Conservation (phyloP, 2,329 filamentous ascomycete species). For the Xylariales sp. region DNA sequence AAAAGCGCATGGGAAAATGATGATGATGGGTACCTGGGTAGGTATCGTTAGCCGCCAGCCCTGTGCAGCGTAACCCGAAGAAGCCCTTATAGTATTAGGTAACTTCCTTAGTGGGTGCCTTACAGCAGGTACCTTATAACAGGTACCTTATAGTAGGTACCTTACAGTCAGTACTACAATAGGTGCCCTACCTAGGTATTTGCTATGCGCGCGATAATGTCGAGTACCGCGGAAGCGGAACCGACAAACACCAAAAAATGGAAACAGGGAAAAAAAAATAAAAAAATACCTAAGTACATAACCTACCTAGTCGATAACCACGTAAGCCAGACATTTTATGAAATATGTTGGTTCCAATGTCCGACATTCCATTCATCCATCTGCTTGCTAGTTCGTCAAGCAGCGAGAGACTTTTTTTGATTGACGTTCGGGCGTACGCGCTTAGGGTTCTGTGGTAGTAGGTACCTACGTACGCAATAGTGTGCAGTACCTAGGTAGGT, state of each 20-base stretch:
- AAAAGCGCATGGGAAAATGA: not conserved
- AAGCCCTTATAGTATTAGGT: too few species aligned
- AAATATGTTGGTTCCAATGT: not conserved
- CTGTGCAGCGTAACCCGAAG: constrained; percentile 40
- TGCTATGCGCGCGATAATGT: constrained; percentile 40
- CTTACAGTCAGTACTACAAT: constrained; percentile 13
- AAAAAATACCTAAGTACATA: too few species aligned
- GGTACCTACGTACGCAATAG: too few species aligned
- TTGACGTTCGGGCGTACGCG: not conserved
- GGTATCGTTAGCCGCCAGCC: constrained; percentile 53
- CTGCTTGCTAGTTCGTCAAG: constrained; percentile 2
- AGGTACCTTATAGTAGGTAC: too few species aligned
- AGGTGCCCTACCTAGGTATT: constrained; percentile 4
- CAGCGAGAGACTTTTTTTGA: not conserved
- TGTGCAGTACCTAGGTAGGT: too few species aligned
- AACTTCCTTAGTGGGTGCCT: too few species aligned
- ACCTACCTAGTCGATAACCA: not conserved
- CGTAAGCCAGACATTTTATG: not conserved
- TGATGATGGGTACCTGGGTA: too few species aligned
- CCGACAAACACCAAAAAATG: constrained; percentile 1
- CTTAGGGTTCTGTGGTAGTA: not conserved
- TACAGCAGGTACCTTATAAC: too few species aligned
- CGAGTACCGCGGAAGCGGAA: constrained; percentile 34
- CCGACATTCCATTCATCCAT: not conserved
- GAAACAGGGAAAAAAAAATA: not conserved